Conservation (phyloP, 495 filamentous ascomycete species). For the Lasiosphaeris hirsuta region DNA sequence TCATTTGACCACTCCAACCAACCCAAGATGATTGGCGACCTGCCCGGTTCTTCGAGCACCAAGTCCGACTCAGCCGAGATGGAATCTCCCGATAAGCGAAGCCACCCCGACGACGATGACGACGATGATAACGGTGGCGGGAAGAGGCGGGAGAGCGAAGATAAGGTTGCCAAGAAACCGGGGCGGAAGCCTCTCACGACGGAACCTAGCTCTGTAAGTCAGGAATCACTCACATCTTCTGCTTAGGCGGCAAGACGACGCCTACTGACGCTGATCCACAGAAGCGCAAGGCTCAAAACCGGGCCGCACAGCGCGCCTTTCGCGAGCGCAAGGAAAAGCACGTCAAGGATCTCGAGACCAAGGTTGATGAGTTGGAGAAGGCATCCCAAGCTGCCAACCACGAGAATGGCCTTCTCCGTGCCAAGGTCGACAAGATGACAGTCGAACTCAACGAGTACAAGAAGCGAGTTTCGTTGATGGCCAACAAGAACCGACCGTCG, state of each 20-base stretch:
- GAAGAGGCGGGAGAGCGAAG: slow-evolving; percentile 78
- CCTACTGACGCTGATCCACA: slow-evolving; percentile 50
- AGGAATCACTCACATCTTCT: slow-evolving; percentile 2
- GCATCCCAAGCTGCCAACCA: slow-evolving; percentile 75
- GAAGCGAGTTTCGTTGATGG: slow-evolving; percentile 68
- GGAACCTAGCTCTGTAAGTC: slow-evolving; percentile 89
- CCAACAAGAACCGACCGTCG: slow-evolving; percentile 25
- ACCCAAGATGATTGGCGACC: slow-evolving; percentile 69
- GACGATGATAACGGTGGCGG: slow-evolving; percentile 59
- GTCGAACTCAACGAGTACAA: slow-evolving; percentile 85
- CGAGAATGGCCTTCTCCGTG: slow-evolving; percentile 80
- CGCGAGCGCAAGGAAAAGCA: slow-evolving; percentile 98
- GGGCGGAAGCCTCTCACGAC: slow-evolving; percentile 93
- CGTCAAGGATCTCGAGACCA: slow-evolving; percentile 90
- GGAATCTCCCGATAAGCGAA: slow-evolving; percentile 78
- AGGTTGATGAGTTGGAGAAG: slow-evolving; percentile 90
- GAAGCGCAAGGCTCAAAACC: slow-evolving; percentile 99
- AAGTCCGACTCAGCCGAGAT: slow-evolving; percentile 57
- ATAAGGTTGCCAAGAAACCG: slow-evolving; percentile 82
- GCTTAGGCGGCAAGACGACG: not conserved
- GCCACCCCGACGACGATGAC: slow-evolving; percentile 69
- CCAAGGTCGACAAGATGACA: slow-evolving; percentile 82
- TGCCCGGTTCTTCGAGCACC: slow-evolving; percentile 54
- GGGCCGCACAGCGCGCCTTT: slow-evolving; percentile 94
- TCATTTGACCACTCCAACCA: slow-evolving; percentile 68